A percentile compares a stretch with the other conserved stretches of the same genome.
These are phyloP conservation scores for Boletus pseudo-olivaceus DNA, from an alignment of 768 basidiomycete genomes.

Conservation along the genomic window DNA sequence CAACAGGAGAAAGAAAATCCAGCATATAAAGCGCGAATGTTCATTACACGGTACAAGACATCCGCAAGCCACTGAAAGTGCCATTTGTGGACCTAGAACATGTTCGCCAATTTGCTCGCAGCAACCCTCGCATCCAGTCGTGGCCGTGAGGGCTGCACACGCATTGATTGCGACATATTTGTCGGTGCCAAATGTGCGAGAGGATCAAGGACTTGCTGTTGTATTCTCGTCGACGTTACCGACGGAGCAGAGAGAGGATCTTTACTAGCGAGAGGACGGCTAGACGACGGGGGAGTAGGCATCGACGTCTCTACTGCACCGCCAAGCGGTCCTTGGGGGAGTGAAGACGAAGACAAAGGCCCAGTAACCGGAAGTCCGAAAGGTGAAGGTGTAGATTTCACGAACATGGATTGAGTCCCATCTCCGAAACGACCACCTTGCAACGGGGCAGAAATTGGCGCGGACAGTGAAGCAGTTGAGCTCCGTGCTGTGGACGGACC, in stretches of 20 bases:
- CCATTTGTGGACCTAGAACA: conserved; percentile 53
- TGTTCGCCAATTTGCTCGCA: conserved; percentile 86
- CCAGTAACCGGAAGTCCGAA: conserved; percentile 33
- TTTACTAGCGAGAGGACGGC: conserved; percentile 17
- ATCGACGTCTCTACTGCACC: conserved; percentile 7
- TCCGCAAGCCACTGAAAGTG: background rate
- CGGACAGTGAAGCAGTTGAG: conserved; percentile 21
- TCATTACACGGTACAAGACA: conserved; percentile 4
- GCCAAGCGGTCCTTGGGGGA: conserved; percentile 20
- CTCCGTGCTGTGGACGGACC: conserved; percentile 45
- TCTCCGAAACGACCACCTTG: conserved; percentile 67
- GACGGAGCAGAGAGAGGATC: conserved; percentile 13
- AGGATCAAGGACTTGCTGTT: conserved; percentile 49
- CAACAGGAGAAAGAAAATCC: conserved; percentile 8
- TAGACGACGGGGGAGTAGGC: conserved; percentile 4
- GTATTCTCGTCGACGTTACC: conserved; percentile 17
- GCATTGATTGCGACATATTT: conserved; percentile 70
- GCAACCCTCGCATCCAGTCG: conserved; percentile 82
- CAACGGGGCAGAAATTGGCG: conserved; percentile 44
- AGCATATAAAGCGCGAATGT: conserved; percentile 17
- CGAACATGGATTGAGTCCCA: conserved; percentile 79
- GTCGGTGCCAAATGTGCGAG: conserved; percentile 58
- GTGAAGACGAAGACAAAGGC: conserved; percentile 34
- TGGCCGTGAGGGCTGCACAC: conserved; percentile 65
- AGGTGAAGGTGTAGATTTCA: conserved; percentile 46